Base-by-base conservation (phyloP, 305 asterid species). In the Fraxinus latifolia region DNA sequence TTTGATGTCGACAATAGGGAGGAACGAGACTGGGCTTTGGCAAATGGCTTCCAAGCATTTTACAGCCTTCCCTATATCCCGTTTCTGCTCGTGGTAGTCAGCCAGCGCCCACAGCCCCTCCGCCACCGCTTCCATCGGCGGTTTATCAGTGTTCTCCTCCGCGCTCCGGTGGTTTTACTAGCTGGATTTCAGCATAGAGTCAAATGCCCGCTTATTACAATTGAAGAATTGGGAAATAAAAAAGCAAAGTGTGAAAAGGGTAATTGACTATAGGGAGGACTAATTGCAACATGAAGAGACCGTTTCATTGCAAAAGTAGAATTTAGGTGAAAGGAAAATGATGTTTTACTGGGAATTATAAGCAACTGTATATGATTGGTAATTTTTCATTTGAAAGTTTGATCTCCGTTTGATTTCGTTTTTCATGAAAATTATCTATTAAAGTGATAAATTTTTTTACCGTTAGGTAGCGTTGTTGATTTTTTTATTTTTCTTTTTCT, bases 101-200 rank as follows among this genome's bases (percentile, higher is more conserved):
- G 99, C 95, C 83, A 96, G 85, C 19, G 91, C 91, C 99, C 99
- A 96, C 82, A 96, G 87, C 87, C 98, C 99, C 79, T 96, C 98
- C 74, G 97, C 98, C 89, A 92, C 97, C 85, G 86, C 92, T 82
- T 96, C 97, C 99, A 96, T 95, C 81, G 83, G 87, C 83, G 86
- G 82, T 39, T 19, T 76, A 68, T 68, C 74, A 2, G 6, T 34
- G 19, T 36, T 32, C 76, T 14, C 81, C 17, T n/a, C 34, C 74
- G 25, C 25, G 34, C 62, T 31, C 37, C 7, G 74, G 19, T 68
- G n/a, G 36, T 27, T 67, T 67, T 67, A 67, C 17, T 4, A 27
- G 34, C 55, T 11, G 12, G 6, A 27, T 34, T 80, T 76, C 11
- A 4, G 9, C 55, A 11, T 15, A 50, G 5, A 50, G 60, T 50